These are phyloP conservation scores for Artemisia argyi DNA, from an alignment of 129 eudicot species.

Conservation along the genomic window DNA sequence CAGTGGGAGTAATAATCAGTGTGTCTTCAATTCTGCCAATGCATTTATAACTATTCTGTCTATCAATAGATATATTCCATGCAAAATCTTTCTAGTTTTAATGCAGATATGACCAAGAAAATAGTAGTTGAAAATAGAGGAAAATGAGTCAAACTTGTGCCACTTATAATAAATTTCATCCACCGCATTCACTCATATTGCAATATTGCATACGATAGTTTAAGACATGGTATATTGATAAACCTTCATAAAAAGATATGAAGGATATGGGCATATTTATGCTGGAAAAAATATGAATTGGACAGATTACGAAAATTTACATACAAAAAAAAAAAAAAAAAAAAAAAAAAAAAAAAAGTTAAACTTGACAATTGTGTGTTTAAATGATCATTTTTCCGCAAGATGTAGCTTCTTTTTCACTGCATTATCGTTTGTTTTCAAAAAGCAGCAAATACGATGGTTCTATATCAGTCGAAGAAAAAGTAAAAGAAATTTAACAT, in stretches of 20 bases:
- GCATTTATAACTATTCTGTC: constrained; percentile 28
- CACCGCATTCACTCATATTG: too few relatives aligned
- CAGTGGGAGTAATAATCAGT: constrained; percentile 35
- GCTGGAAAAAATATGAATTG: neutral
- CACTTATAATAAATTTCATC: too few relatives aligned
- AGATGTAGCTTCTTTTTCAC: too few relatives aligned
- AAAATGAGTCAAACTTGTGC: constrained; percentile 16
- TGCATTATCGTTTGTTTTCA: too few relatives aligned
- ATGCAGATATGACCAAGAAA: constrained; percentile 22
- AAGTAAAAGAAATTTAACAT: too few relatives aligned
- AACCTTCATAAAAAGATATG: neutral
- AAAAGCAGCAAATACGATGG: too few relatives aligned
- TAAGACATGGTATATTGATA: neutral
- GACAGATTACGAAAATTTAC: neutral
- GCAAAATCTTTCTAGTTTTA: constrained; percentile 34
- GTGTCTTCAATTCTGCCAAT: constrained; percentile 28
- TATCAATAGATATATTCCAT: constrained; percentile 39
- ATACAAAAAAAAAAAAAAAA: neutral
- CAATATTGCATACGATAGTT: too few relatives aligned
- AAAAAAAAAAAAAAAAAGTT: too few relatives aligned
- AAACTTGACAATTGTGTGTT: too few relatives aligned
- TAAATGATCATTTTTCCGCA: too few relatives aligned
- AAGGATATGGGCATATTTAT: neutral
- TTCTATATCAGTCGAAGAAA: too few relatives aligned
- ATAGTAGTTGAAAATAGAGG: neutral